Base-by-base conservation (phyloP, 2,329 filamentous ascomycete species). In the Diplodia seriata region DNA sequence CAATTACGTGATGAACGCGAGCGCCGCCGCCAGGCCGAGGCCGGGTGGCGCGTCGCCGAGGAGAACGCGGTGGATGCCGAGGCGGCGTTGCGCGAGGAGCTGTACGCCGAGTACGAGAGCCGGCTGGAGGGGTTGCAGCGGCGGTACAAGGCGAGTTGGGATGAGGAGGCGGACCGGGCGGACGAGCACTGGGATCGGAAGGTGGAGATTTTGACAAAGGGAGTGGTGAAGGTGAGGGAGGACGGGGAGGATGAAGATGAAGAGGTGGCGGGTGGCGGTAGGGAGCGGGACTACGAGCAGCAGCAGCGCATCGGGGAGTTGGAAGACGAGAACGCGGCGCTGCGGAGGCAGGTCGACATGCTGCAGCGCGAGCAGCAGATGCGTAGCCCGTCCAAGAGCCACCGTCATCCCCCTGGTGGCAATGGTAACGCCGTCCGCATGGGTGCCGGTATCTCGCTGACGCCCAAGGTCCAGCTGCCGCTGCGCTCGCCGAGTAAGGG, bases 181-280 rank as follows among this genome's bases (percentile, higher is more conserved):
- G 93, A 97, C 69, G 91, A 92, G 76, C 92, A 96, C 78, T 86
- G 95, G 75, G 94, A 98, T 77, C 88, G 88, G 71, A 99, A 99
- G 81, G 85, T 97, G 8, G 94, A 93, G 69, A 85, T 93, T 26
- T 80, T 91, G 78, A 77, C 82, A 77, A 75, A 71, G 73, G 63
- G 68, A n/a, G 72, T 80, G n/a, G 72, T 80, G 50, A 75, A 77
- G 56, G 74, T 83, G 8, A 81, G 78, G 63, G 82, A 83, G 69
- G 81, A 83, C 68, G 73, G 72, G 1, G 77, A 78, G 2, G 66
- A 31, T 6, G 55, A 59, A 12, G 33, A n/a, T 2, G 81, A 82
- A 69, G 80, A 83, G 67, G 73, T 1, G 76, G 78, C 51, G 74
- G 74, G 4, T 62, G 59, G 53, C 70, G 62, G n/a, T 69, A 74